phyloP scores from a whole-genome alignment of 2,329 filamentous ascomycete species.

The Xylaria sp. region DNA sequence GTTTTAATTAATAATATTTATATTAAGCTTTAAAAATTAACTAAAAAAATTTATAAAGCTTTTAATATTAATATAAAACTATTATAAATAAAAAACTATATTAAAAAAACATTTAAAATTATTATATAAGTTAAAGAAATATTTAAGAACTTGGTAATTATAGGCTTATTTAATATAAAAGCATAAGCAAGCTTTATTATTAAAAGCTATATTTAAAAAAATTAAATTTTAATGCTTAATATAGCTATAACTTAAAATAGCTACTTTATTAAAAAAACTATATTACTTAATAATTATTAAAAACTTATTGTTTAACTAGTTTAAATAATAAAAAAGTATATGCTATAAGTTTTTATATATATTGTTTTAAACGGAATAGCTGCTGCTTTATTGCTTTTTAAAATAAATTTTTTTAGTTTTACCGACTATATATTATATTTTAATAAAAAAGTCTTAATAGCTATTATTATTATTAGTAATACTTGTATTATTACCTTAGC shows the following conservation, averaged over 20 bases:
- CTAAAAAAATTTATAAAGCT: background rate
- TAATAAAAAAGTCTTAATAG: background rate
- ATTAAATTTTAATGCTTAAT: background rate
- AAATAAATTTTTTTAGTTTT: background rate
- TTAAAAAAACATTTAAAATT: background rate
- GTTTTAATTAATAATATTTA: background rate
- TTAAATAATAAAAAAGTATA: background rate
- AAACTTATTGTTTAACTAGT: background rate
- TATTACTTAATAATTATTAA: background rate
- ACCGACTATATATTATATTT: background rate
- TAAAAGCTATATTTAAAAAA: background rate
- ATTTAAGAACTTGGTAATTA: background rate
- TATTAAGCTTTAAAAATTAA: background rate
- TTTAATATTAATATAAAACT: background rate
- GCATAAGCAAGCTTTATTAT: background rate
- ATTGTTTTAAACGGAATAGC: background rate
- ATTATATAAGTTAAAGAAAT: background rate
- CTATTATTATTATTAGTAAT: background rate
- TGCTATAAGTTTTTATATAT: background rate
- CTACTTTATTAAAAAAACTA: background rate
- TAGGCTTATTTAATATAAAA: background rate
- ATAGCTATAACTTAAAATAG: background rate
- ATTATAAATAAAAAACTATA: background rate
- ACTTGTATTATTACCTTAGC: background rate
- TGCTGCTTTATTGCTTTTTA: background rate